A percentile compares a stretch with the other conserved stretches of the same genome.
phyloP scores from a whole-genome alignment of 371 early-diverging fungal species.

The Lichtheimia ornata region DNA sequence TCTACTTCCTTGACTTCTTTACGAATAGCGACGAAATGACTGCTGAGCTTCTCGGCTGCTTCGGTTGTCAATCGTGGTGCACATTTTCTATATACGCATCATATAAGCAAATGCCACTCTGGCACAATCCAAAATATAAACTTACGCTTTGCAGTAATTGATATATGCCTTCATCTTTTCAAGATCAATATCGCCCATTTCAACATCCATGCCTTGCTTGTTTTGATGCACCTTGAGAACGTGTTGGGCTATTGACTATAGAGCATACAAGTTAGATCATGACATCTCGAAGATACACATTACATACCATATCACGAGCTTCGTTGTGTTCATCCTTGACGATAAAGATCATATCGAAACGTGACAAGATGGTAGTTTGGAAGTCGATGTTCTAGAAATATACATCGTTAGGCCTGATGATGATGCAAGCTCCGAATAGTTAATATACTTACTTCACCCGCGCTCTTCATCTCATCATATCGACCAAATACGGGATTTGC shows the following conservation, averaged over 20 bases:
- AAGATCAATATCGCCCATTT: conserved; percentile 82
- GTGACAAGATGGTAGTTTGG: conserved; percentile 97
- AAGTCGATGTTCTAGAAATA: conserved; percentile 95
- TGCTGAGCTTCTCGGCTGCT: conserved; percentile 91
- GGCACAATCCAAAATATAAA: neutral
- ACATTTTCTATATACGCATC: conserved; percentile 65
- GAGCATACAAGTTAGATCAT: neutral
- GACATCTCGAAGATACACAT: neutral
- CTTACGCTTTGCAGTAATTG: conserved; percentile 89
- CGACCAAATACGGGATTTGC: conserved; percentile 99
- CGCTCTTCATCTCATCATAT: conserved; percentile 98
- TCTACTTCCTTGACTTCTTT: conserved; percentile 85
- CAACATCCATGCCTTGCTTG: conserved; percentile 60
- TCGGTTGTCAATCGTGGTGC: conserved; percentile 89
- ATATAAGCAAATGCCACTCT: neutral
- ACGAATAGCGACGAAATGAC: conserved; percentile 95
- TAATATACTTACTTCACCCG: conserved; percentile 73
- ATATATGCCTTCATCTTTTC: conserved; percentile 94
- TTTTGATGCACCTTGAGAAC: conserved; percentile 92
- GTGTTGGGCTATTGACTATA: conserved; percentile 87
- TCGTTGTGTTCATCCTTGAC: conserved; percentile 91
- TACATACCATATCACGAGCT: conserved; percentile 72
- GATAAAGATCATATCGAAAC: conserved; percentile 98
- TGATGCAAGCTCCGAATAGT: neutral
- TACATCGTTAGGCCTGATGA: neutral